These are phyloP conservation scores for Trifolium dubium DNA, from an alignment of 306 rosid species.

Conservation along the genomic window DNA sequence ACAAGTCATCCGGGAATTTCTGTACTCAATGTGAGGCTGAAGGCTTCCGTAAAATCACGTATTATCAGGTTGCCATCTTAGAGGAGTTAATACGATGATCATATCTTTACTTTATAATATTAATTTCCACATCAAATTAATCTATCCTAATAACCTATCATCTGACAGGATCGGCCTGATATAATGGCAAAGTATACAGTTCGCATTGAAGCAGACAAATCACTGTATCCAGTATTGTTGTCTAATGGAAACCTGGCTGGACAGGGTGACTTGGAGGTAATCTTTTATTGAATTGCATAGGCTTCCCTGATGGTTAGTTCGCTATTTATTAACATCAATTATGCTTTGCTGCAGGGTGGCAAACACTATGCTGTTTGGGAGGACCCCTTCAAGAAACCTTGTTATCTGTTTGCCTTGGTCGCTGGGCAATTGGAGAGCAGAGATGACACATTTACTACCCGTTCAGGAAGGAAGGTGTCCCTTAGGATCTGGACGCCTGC, in stretches of 20 bases:
- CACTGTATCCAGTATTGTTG: conserved; percentile 86
- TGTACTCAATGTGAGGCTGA: conserved; percentile 99
- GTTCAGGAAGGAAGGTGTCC: conserved; percentile 80
- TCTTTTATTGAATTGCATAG: conserved; percentile 37
- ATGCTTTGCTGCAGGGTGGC: conserved; percentile 70
- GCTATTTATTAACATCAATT: conserved; percentile 32
- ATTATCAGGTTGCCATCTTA: conserved; percentile 72
- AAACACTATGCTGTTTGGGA: conserved; percentile 93
- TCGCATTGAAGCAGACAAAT: conserved; percentile 81
- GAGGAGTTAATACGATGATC: conserved; percentile 15
- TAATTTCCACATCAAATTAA: conserved; percentile 37
- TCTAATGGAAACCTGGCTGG: conserved; percentile 92
- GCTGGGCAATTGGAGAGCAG: conserved; percentile 94
- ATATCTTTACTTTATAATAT: conserved; percentile 25
- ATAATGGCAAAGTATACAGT: conserved; percentile 95
- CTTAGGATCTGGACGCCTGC: conserved; percentile 97
- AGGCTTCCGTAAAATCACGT: conserved; percentile 96
- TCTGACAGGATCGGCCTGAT: conserved; percentile 93
- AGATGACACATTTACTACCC: conserved; percentile 73
- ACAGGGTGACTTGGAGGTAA: conserved; percentile 88
- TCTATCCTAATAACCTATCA: conserved; percentile 36
- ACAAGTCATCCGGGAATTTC: conserved; percentile 92
- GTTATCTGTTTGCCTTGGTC: conserved; percentile 97
- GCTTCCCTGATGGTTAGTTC: conserved; percentile 25
- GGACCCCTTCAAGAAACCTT: conserved; percentile 98